Conservation (phyloP, 306 rosid species). For the Astragalus membranaceus region DNA sequence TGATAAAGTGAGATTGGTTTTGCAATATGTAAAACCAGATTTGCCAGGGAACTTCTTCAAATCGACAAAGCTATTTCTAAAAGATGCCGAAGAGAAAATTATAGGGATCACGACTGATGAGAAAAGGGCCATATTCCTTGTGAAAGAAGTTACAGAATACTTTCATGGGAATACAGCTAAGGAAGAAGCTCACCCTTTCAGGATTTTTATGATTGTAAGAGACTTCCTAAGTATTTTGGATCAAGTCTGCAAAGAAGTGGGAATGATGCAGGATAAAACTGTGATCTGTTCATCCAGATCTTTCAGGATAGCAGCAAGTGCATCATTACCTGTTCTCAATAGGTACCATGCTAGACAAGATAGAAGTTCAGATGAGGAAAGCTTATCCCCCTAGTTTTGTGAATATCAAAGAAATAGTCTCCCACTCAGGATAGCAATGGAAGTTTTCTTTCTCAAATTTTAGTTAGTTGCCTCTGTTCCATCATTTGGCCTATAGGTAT, state of each 20-base stretch:
- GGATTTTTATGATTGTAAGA: constrained; percentile 89
- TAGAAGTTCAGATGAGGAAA: constrained; percentile 83
- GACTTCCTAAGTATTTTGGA: constrained; percentile 80
- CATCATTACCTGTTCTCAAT: constrained; percentile 89
- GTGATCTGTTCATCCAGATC: constrained; percentile 74
- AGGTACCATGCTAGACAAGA: constrained; percentile 71
- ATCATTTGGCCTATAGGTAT: constrained; percentile 13
- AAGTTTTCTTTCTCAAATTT: constrained; percentile 18
- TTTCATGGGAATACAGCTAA: constrained; percentile 81
- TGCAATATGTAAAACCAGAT: constrained; percentile 60
- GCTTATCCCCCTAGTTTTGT: constrained; percentile 63
- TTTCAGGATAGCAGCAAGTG: constrained; percentile 81
- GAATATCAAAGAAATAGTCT: constrained; percentile 32
- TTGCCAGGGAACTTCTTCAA: constrained; percentile 64
- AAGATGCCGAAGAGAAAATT: constrained; percentile 76
- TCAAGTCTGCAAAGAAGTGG: constrained; percentile 97
- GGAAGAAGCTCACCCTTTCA: constrained; percentile 94
- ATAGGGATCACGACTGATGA: constrained; percentile 58
- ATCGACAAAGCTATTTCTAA: constrained; percentile 58
- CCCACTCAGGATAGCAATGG: constrained; percentile 33
- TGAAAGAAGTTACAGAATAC: constrained; percentile 79
- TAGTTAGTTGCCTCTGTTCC: constrained; percentile 15
- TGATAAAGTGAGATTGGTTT: constrained; percentile 72
- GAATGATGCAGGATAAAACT: constrained; percentile 74
- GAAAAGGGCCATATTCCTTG: constrained; percentile 63